Conservation (phyloP, 2,329 filamentous ascomycete species). For the Exophiala alcalophila region DNA sequence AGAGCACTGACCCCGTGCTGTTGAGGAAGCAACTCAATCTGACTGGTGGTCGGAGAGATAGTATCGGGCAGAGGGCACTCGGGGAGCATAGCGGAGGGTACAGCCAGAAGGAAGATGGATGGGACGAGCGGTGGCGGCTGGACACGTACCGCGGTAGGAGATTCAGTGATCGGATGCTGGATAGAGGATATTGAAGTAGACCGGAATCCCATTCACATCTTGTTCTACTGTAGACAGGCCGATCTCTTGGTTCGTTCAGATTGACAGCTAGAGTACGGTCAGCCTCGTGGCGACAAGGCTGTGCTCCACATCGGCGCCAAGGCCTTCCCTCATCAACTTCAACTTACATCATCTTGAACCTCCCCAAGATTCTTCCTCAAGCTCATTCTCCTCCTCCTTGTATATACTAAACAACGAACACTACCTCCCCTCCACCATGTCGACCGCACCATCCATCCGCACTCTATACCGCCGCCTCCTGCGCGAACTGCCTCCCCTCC, state of each 20-base stretch:
- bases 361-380: background rate
- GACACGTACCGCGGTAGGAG: slow-evolving; percentile 4
- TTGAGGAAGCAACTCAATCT: slow-evolving; percentile 27
- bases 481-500: slow-evolving; percentile 74
- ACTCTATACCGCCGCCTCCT: slow-evolving; percentile 84
- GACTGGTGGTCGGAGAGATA: background rate
- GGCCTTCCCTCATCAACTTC: background rate
- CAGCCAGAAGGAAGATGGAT: slow-evolving; percentile 1
- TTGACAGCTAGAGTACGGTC: no score
- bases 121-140: slow-evolving; percentile 10
- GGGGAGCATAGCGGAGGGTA: background rate
- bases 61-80: no score
- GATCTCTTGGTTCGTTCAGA: no score
- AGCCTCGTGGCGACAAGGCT: background rate
- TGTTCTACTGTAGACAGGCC: no score
- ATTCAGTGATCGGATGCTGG: no score
- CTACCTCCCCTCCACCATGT: slow-evolving; percentile 9
- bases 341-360: background rate
- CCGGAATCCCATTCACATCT: no score
- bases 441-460: slow-evolving; percentile 49
- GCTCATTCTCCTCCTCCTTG: background rate
- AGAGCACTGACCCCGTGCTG: slow-evolving; percentile 28
- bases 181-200: no score
- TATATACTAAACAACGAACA: background rate
- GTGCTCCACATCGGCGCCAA: background rate